Conservation (phyloP, 176 grass and related monocot species). For the Aechmea fasciata region DNA sequence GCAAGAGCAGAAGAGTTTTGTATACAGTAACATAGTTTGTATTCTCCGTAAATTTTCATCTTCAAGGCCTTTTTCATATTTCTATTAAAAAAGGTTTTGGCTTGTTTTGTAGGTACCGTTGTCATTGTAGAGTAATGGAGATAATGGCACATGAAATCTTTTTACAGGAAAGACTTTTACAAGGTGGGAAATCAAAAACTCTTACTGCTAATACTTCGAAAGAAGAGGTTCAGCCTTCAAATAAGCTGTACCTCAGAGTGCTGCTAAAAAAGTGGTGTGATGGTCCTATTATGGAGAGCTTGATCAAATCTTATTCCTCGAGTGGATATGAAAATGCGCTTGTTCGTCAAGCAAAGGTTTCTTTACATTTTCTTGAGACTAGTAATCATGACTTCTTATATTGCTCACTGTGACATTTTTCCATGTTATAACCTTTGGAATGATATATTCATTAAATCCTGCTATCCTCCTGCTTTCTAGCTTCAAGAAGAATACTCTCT, state of each 20-base stretch:
- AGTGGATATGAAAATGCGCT: slow-evolving; percentile 41
- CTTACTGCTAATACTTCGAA: slow-evolving; percentile 8
- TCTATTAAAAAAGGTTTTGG: slow-evolving; percentile 16
- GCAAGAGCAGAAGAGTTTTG: not conserved
- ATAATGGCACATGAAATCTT: slow-evolving; percentile 85
- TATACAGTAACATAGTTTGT: not conserved
- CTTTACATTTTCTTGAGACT: slow-evolving; percentile 10
- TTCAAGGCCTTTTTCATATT: not conserved
- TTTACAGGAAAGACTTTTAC: slow-evolving; percentile 48
- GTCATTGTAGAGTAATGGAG: slow-evolving; percentile 57
- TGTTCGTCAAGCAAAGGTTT: slow-evolving; percentile 69
- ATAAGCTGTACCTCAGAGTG: slow-evolving; percentile 25
- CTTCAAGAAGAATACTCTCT: not conserved
- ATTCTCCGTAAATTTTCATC: slow-evolving; percentile 2
- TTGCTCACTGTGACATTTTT: not conserved
- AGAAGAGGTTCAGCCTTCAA: slow-evolving; percentile 23
- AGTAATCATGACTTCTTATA: not conserved
- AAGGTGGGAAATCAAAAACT: slow-evolving; percentile 29
- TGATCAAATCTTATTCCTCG: slow-evolving; percentile 47
- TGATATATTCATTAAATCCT: no score
- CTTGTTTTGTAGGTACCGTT: slow-evolving; percentile 42
- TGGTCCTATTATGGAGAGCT: slow-evolving; percentile 29
- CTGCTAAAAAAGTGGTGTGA: slow-evolving; percentile 49
- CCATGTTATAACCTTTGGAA: no score
- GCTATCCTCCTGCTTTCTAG: not conserved